A percentile compares a stretch with the other conserved stretches of the same genome.
phyloP scores from a whole-genome alignment of 2,329 filamentous ascomycete species.

The Chrysoporthe cubensis region DNA sequence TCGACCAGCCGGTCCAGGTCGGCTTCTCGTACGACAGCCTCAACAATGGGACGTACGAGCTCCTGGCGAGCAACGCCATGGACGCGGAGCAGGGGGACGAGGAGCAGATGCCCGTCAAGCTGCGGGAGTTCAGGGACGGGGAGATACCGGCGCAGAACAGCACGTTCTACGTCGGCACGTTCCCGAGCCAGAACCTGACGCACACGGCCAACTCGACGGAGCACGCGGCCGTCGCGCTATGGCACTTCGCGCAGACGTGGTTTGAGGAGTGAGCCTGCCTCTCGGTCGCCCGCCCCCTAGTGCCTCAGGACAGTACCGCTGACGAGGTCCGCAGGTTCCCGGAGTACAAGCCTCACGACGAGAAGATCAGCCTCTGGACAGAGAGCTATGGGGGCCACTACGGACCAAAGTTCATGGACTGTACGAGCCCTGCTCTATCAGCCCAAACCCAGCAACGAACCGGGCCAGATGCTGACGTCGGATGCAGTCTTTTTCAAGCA shows the following conservation, averaged over 20 bases:
- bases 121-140: slow-evolving; percentile 32
- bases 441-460: slow-evolving; percentile 36
- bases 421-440: slow-evolving; percentile 22
- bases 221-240: slow-evolving; percentile 55
- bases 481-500: slow-evolving; percentile 34
- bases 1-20: slow-evolving; percentile 57
- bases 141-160: slow-evolving; percentile 26
- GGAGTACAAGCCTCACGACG: slow-evolving; percentile 49
- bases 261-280: slow-evolving; percentile 46
- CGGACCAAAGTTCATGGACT: slow-evolving; percentile 44
- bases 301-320: background rate
- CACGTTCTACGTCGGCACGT: slow-evolving; percentile 41
- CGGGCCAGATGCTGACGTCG: background rate
- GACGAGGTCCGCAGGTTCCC: slow-evolving; percentile 43
- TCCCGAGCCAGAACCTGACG: slow-evolving; percentile 49
- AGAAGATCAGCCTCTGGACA: slow-evolving; percentile 39
- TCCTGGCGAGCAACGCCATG: slow-evolving; percentile 22
- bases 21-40: slow-evolving; percentile 38
- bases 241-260: slow-evolving; percentile 61
- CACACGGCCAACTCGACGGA: slow-evolving; percentile 50
- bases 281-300: background rate
- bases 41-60: slow-evolving; percentile 34
- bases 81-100: slow-evolving; percentile 32
- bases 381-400: slow-evolving; percentile 42
- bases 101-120: slow-evolving; percentile 30